Evolutionary conservation across 2,329 filamentous ascomycete species (phyloP), one percentile per base, ranked within the genome.

Genomic region (Bretziella fagacearum): DNA sequence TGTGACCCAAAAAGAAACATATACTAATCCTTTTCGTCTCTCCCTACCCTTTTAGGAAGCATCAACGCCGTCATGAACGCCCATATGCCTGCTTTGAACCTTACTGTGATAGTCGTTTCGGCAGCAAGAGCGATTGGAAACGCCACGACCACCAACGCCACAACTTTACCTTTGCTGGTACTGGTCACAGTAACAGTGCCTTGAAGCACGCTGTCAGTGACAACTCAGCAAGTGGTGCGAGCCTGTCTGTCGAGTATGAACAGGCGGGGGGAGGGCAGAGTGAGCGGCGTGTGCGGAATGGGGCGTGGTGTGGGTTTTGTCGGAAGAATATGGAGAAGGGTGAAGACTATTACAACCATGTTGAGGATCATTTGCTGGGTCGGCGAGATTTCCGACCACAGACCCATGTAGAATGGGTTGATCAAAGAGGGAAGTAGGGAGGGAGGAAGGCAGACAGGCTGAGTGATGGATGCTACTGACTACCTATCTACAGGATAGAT

Each of bases 71-170:
- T 6, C 41, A 44, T 5, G 6, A 20, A 3, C 78, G 77, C 53
- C 87, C 85, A 0, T 94, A 89, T 52, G 78, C 77, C 10, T 95
- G 87, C 60, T 93, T 85, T 0, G 82, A 78, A 53, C 61, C 67
- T 6, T 62, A 64, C 25, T 94, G 87, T 56, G 60, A 63, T 42
- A 86, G 84, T 56, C 67, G 59, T 0, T 94, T 94, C 54, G 87
- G 87, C n/a, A 87, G 82, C 60, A 93, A 94, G 58, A 87, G 85
- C 50, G 87, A 95, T 60, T 95, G 77, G 87, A 93, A 93, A 58
- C 76, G 87, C 1, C 87, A 95, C 56, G 89, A 95, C 57, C 81
- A 77, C 53, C 77, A 73, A 13, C 81, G 89, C 56, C 86, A 94
- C 35, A 27, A 39, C 10, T 10, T 3, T 22, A 5, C 35, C 15